Base-by-base conservation (phyloP, 2,329 filamentous ascomycete species). In the Pyrenochaeta sp. region DNA sequence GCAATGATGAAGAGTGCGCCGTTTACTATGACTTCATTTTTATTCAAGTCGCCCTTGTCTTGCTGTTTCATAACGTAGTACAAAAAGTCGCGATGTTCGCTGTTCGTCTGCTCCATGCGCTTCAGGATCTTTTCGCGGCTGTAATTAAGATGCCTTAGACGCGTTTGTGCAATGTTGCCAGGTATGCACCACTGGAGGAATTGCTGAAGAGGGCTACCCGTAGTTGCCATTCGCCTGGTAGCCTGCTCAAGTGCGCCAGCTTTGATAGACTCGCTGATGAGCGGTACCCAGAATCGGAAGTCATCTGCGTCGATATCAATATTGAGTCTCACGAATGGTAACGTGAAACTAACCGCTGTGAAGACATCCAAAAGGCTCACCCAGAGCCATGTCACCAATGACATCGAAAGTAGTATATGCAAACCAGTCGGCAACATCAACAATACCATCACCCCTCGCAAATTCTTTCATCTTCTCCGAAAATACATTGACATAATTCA, bases 371-470 rank as follows among this genome's bases (percentile, higher is more conserved):
- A 66, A 83, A 0, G 80, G 75, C 4, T 79, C 76, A 0, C 82
- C 82, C 56, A 84, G 83, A 0, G 81, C 79, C 40, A 84, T 72
- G 56, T 80, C 78, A n/a, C 78, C 79, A 53, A 64, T 63, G 10
- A 64, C 42, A 35, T 64, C 61, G 36, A 65, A 63, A 2, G 62
- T 68, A 2, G 49, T 59, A 17, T 56, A 60, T 17, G 46, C 49
- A 21, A 60, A 63, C 58, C 64, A 65, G 17, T 59, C 49, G 3
- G 42, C 49, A 2, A 65, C 45, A 36, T 67, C 56, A n/a, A 64
- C 50, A 18, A 48, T 46, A 20, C 44, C 44, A 10, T 49, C 47
- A 5, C 41, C 45, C 14, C 30, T 42, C n/a, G 49, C 53, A 18
- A 52, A 42, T 10, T 49, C 32, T 29, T 36, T 23, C 43, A 54